Percentiles rank a stretch among this genome's conserved stretches.
Evolutionary conservation across 371 early-diverging fungal species (phyloP).

Genomic region (Capillidium heterosporum): DNA sequence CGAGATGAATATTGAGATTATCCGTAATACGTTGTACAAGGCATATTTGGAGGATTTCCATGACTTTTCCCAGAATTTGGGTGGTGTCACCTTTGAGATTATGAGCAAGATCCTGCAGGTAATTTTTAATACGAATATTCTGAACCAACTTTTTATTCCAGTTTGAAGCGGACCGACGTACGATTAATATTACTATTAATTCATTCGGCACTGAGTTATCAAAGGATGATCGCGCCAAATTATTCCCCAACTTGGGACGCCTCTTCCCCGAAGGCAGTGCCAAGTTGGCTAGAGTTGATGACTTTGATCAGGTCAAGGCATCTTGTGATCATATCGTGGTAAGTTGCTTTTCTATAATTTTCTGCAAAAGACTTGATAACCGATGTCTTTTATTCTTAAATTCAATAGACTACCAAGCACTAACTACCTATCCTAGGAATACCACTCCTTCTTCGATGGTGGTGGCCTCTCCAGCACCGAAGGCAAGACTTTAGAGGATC

Average conservation of each 20-base stretch:
- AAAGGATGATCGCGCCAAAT: constrained; percentile 84
- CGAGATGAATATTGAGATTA: constrained; percentile 97
- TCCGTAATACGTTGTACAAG: constrained; percentile 94
- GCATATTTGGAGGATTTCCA: constrained; percentile 97
- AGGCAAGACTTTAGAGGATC: constrained; percentile 69
- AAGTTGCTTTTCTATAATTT: constrained; percentile 16
- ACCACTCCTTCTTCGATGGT: constrained; percentile 46
- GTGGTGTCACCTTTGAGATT: constrained; percentile 78
- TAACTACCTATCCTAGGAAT: constrained; percentile 30
- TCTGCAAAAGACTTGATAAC: too few species aligned
- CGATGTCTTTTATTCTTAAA: background rate
- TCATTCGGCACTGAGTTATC: constrained; percentile 90
- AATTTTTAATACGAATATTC: constrained; percentile 1
- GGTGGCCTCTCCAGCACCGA: constrained; percentile 8
- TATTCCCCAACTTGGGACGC: constrained; percentile 81
- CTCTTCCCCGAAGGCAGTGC: constrained; percentile 82
- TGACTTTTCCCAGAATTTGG: constrained; percentile 62
- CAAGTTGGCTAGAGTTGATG: constrained; percentile 77
- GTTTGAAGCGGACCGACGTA: constrained; percentile 96
- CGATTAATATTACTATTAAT: constrained; percentile 95
- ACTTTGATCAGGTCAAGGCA: constrained; percentile 79
- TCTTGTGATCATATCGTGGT: constrained; percentile 67
- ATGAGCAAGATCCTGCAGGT: constrained; percentile 86
- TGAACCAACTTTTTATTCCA: constrained; percentile 11
- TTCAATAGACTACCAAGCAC: background rate